These are phyloP conservation scores for Bjerkandera adusta DNA, from an alignment of 1,284 basidiomycete species.

Conservation along the genomic window DNA sequence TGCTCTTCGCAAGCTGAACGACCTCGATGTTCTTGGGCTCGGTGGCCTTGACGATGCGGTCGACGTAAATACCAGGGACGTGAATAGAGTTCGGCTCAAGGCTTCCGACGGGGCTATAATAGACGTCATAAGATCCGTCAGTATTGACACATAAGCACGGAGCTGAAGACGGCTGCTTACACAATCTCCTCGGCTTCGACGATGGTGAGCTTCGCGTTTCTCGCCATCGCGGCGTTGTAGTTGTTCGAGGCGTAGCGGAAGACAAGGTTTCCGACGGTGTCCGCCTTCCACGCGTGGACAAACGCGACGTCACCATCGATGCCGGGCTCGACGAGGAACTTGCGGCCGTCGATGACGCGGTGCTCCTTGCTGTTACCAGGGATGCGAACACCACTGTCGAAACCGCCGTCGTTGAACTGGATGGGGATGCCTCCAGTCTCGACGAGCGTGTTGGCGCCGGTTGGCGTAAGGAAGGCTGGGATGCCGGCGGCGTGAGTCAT, in stretches of 20 bases:
- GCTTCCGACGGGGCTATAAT: slow-evolving; percentile 62
- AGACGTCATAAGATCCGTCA: background rate
- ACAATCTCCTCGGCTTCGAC: slow-evolving; percentile 95
- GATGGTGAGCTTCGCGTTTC: slow-evolving; percentile 87
- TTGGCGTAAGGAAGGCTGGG: slow-evolving; percentile 93
- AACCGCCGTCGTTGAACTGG: slow-evolving; percentile 68
- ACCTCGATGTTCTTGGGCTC: slow-evolving; percentile 80
- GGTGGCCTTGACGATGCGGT: slow-evolving; percentile 80
- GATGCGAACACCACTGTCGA: slow-evolving; percentile 59
- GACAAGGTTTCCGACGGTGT: slow-evolving; percentile 83
- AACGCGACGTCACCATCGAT: slow-evolving; percentile 88
- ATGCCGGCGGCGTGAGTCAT: slow-evolving; percentile 92
- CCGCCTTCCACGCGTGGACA: slow-evolving; percentile 92
- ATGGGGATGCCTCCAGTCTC: slow-evolving; percentile 77
- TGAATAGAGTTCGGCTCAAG: slow-evolving; percentile 84
- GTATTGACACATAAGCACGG: background rate
- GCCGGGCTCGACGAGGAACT: slow-evolving; percentile 86
- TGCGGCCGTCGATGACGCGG: slow-evolving; percentile 75
- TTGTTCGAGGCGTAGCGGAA: slow-evolving; percentile 90
- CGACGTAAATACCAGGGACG: slow-evolving; percentile 85
- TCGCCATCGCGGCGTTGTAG: slow-evolving; percentile 85
- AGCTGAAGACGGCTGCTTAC: slow-evolving; percentile 18
- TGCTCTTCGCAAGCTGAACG: slow-evolving; percentile 52
- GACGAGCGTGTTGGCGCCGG: slow-evolving; percentile 83
- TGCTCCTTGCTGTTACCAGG: slow-evolving; percentile 80